Evolutionary conservation across 306 rosid species (phyloP), one percentile per base, ranked within the genome.

Genomic region (Arachis stenosperma): DNA sequence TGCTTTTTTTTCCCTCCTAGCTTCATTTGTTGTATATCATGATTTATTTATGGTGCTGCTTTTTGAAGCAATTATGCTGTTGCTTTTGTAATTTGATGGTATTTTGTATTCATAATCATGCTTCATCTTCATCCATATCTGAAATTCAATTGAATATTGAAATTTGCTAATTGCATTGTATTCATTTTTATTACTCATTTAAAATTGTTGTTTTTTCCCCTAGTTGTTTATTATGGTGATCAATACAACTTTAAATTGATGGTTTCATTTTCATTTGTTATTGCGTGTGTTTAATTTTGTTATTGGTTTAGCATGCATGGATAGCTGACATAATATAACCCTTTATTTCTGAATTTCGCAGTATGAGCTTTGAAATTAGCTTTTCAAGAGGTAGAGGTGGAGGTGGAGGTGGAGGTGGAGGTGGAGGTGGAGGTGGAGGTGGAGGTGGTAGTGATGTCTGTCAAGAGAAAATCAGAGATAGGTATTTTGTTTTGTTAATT

Each of bases 391-490:
- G 78, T 17, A 0, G 17, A 13, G 70, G 40, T 70, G 79, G 51
- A 66, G 57, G 3, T 33, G 78, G 66, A 27, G 81, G 78, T 15
- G 67, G 40, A 27, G 81, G 78, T 17, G 17, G 17, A 13, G 70
- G 40, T 70, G 78, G 62, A 27, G 81, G 78, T 17, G 17, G 17
- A 13, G 70, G 40, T 70, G 79, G 51, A 66, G 57, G 3, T 33
- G 78, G 66, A 27, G 81, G 78, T 15, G 67, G 40, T 70, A 80
- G 51, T 70, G 57, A 77, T 63, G 79, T 56, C 12, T 33, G 77
- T 15, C 83, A 48, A 76, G 87, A 36, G 58, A 65, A 12, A 57
- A 9, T 60, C 69, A 81, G 93, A 55, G 88, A 90, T 74, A 88
- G 91, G 96, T 88, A 76, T 69, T 5, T 52, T 60, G 58, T 46